These are phyloP conservation scores for Rehmannia glutinosa DNA, from an alignment of 257 asterid genomes.

Conservation along the genomic window DNA sequence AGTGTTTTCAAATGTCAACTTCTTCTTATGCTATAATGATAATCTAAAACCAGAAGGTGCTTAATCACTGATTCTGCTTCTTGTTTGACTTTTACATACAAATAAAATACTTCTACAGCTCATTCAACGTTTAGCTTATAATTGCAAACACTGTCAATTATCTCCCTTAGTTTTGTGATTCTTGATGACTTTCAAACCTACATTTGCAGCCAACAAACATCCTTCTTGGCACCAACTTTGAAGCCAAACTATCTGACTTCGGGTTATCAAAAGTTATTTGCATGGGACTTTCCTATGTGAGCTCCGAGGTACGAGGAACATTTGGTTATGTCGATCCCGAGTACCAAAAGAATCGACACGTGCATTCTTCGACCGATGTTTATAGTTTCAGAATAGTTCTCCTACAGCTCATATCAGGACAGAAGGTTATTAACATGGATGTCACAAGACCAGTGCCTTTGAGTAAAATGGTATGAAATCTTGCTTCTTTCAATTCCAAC, in stretches of 20 bases:
- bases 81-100: too few species aligned
- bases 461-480: conserved; percentile 43
- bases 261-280: conserved; percentile 32
- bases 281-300: conserved; percentile 15
- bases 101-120: too few species aligned
- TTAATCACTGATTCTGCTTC: too few species aligned
- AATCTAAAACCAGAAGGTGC: too few species aligned
- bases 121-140: too few species aligned
- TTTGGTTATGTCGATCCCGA: conserved; percentile 54
- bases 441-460: conserved; percentile 33
- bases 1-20: too few species aligned
- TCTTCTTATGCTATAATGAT: too few species aligned
- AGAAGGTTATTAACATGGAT: conserved; percentile 40
- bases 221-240: conserved; percentile 24
- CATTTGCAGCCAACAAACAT: conserved; percentile 29
- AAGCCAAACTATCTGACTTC: conserved; percentile 27
- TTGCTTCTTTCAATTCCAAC: too few species aligned
- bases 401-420: conserved; percentile 43
- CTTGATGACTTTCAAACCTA: too few species aligned
- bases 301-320: conserved; percentile 31
- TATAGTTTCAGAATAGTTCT: conserved; percentile 44
- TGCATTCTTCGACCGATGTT: conserved; percentile 39
- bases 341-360: conserved; percentile 35
- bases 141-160: too few species aligned
- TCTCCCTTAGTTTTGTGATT: too few species aligned